Conservation (phyloP, 148 eudicot genomes). For the Rhododendron vialii region DNA sequence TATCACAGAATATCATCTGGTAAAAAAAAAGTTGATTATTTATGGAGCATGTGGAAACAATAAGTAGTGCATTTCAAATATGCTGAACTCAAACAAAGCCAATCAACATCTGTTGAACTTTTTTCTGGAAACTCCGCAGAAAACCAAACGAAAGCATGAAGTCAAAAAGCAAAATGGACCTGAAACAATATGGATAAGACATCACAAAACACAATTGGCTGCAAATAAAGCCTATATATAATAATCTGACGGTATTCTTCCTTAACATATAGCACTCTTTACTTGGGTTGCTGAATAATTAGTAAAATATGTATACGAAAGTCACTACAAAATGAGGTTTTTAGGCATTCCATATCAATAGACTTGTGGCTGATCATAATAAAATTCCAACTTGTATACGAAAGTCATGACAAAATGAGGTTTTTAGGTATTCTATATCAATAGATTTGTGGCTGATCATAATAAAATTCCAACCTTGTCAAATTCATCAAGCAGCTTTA, state of each 20-base stretch:
- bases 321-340: not conserved
- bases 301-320: not conserved
- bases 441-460: not conserved
- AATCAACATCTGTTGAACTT: not conserved
- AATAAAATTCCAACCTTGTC: conserved; percentile 57
- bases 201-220: not conserved
- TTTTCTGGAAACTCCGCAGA: not conserved
- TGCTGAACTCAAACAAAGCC: not conserved
- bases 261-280: not conserved
- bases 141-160: not conserved
- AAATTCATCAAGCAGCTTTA: conserved; percentile 64
- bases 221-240: not conserved
- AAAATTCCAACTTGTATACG: not conserved
- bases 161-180: not conserved
- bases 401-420: not conserved
- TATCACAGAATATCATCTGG: not conserved
- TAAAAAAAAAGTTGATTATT: not conserved
- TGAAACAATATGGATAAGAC: not conserved
- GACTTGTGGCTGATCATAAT: conserved; percentile 1
- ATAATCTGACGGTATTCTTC: not conserved
- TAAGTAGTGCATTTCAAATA: not conserved
- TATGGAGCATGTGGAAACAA: conserved; percentile 1
- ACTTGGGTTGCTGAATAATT: not conserved
- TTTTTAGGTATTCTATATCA: not conserved
- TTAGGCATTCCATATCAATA: not conserved